phyloP scores from a whole-genome alignment of 257 asterid genomes.

The Petrea volubilis region DNA sequence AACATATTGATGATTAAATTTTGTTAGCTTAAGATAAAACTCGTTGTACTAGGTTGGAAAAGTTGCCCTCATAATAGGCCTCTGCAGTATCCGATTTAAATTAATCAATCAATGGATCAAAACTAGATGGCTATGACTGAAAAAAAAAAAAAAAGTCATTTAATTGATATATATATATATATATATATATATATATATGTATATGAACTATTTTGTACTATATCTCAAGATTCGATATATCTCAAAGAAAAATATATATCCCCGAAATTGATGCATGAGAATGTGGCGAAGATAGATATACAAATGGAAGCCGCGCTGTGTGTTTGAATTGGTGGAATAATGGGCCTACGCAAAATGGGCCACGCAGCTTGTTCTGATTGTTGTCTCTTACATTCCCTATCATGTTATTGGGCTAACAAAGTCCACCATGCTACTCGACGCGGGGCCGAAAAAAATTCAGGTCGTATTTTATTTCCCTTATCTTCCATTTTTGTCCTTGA shows the following conservation, averaged over 20 bases:
- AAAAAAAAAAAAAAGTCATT: no score
- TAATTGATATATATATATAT: no score
- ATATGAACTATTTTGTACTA: no score
- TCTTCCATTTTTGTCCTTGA: background rate
- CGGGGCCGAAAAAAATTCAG: background rate
- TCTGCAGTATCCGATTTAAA: no score
- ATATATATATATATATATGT: no score
- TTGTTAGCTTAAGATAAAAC: no score
- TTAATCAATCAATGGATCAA: no score
- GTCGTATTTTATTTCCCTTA: background rate
- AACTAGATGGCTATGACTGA: no score
- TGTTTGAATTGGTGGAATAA: background rate
- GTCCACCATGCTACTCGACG: slow-evolving; percentile 5
- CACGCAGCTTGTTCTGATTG: background rate
- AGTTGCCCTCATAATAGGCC: no score
- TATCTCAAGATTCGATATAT: no score
- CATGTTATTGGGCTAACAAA: slow-evolving; percentile 9
- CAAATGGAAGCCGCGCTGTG: slow-evolving; percentile 1
- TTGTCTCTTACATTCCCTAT: background rate
- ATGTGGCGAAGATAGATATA: background rate
- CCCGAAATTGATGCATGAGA: background rate
- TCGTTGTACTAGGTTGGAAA: no score
- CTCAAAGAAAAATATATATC: background rate
- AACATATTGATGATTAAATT: no score
- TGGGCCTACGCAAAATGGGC: slow-evolving; percentile 25